These are phyloP conservation scores for Didymosphaeria variabile DNA, from an alignment of 2,329 filamentous ascomycete genomes.

Conservation along the genomic window DNA sequence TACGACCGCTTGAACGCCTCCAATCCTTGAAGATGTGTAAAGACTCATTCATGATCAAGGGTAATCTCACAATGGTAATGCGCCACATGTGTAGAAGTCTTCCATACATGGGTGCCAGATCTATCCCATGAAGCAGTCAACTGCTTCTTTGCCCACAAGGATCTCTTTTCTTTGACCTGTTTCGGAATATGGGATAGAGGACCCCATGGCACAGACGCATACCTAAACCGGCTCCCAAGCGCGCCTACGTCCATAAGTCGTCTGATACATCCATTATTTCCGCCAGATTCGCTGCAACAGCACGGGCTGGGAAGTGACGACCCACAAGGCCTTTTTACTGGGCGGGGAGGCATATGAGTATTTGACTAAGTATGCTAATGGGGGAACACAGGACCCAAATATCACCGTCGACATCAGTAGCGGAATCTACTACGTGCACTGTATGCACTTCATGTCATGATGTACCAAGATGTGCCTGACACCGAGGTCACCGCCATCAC, in stretches of 20 bases:
- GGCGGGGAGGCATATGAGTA: too few relatives aligned
- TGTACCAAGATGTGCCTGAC: constrained; percentile 20
- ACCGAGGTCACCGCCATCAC: constrained; percentile 5
- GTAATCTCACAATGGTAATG: neutral
- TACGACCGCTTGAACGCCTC: neutral
- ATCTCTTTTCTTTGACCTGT: neutral
- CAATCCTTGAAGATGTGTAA: neutral
- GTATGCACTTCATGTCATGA: constrained; percentile 17
- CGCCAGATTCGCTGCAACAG: too few relatives aligned
- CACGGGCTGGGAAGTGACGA: too few relatives aligned
- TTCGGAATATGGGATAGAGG: too few relatives aligned
- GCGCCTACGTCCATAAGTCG: constrained; percentile 6
- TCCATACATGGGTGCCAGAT: neutral
- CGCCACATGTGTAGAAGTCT: neutral
- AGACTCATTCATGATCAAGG: neutral
- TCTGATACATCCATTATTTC: neutral
- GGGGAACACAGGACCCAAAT: constrained; percentile 3
- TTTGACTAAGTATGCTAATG: too few relatives aligned
- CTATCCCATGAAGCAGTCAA: neutral
- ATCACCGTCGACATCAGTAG: constrained; percentile 15
- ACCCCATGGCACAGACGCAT: constrained; percentile 3
- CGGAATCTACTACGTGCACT: constrained; percentile 3
- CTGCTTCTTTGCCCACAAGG: neutral
- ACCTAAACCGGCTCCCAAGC: neutral
- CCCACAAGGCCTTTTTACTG: too few relatives aligned